Conservation (phyloP, 371 early-diverging fungal genomes). For the Sporodiniella umbellata region DNA sequence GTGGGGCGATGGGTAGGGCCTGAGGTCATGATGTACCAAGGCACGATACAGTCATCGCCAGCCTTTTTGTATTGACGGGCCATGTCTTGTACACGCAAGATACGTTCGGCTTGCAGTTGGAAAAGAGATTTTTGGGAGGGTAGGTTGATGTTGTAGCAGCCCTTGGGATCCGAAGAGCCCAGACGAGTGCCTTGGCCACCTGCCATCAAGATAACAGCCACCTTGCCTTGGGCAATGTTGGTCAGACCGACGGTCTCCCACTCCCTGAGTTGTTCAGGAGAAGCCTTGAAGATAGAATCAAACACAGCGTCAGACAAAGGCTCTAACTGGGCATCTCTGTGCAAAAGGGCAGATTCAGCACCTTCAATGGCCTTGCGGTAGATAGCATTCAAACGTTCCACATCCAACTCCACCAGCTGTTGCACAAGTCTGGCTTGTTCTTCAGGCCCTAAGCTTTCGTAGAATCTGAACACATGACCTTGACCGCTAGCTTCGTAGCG, state of each 20-base stretch:
- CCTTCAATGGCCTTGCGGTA: constrained; percentile 67
- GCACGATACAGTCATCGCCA: constrained; percentile 58
- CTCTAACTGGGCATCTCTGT: constrained; percentile 51
- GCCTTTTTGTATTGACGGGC: constrained; percentile 49
- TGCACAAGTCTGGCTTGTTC: constrained; percentile 58
- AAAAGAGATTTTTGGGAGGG: constrained; percentile 73
- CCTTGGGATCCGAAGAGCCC: constrained; percentile 76
- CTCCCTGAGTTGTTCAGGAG: constrained; percentile 51
- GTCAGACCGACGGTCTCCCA: constrained; percentile 79
- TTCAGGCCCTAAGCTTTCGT: constrained; percentile 58
- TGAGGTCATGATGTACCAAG: constrained; percentile 96
- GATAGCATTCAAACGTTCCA: constrained; percentile 77
- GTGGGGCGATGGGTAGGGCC: constrained; percentile 87
- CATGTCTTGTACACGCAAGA: constrained; percentile 76
- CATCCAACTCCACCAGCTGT: constrained; percentile 74
- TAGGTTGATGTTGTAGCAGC: constrained; percentile 79
- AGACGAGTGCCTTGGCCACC: constrained; percentile 84
- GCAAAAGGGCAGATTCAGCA: constrained; percentile 37
- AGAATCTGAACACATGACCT: constrained; percentile 87
- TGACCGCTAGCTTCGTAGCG: constrained; percentile 78
- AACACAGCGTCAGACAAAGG: constrained; percentile 78
- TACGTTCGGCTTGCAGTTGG: constrained; percentile 79
- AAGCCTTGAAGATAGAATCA: constrained; percentile 67
- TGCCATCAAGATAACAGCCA: constrained; percentile 89
- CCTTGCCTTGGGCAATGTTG: constrained; percentile 81